Conservation (phyloP, 768 basidiomycete species). For the Chalciporus pseudorubinellus region DNA sequence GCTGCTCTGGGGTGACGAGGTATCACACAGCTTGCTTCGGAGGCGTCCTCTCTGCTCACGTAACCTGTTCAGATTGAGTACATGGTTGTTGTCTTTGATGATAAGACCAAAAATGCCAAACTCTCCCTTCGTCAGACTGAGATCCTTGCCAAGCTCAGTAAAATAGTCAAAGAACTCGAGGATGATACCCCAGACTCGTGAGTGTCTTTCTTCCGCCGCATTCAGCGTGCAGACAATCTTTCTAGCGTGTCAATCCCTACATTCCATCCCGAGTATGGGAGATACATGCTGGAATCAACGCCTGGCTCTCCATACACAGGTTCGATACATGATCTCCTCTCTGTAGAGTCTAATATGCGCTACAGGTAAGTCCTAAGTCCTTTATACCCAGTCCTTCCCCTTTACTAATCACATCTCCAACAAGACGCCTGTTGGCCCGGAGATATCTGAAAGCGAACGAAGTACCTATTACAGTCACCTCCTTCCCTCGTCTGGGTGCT, state of each 20-base stretch:
- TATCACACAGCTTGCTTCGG: slow-evolving; percentile 33
- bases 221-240: neutral
- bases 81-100: slow-evolving; percentile 87
- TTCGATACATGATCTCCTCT: slow-evolving; percentile 77
- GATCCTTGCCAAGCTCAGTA: slow-evolving; percentile 76
- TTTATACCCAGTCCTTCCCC: neutral
- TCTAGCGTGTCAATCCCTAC: slow-evolving; percentile 73
- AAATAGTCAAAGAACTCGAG: slow-evolving; percentile 65
- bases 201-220: slow-evolving; percentile 23
- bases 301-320: slow-evolving; percentile 95
- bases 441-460: slow-evolving; percentile 83
- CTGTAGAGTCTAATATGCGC: slow-evolving; percentile 93
- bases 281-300: slow-evolving; percentile 98
- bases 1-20: slow-evolving; percentile 98
- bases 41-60: slow-evolving; percentile 8
- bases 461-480: slow-evolving; percentile 88
- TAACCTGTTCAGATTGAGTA: slow-evolving; percentile 75
- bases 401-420: slow-evolving; percentile 9
- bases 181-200: slow-evolving; percentile 52
- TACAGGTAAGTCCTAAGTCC: slow-evolving; percentile 62
- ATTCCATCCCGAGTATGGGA: slow-evolving; percentile 97
- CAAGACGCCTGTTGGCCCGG: slow-evolving; percentile 79
- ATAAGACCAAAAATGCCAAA: slow-evolving; percentile 73
- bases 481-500: slow-evolving; percentile 90
- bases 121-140: slow-evolving; percentile 95